Base-by-base conservation (phyloP, 2,329 filamentous ascomycete genomes). In the Exophiala lecanii-corni region DNA sequence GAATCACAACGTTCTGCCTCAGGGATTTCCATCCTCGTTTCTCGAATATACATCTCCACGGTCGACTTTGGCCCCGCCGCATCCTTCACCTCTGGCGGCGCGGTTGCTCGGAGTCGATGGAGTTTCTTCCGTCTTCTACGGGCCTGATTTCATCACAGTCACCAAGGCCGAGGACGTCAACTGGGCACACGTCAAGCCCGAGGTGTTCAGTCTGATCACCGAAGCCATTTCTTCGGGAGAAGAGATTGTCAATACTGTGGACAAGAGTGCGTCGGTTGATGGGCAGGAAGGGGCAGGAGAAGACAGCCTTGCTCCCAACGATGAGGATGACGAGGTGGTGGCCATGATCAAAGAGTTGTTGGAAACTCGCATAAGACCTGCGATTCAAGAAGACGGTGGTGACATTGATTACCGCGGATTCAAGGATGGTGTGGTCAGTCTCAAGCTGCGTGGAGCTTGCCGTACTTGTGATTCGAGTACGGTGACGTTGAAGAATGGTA, bases 321-420 rank as follows among this genome's bases (percentile, higher is more conserved):
- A 95, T 61, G 83, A 94, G 50, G 92, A 98, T 62, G 84, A 82
- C 54, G 92, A 98, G 67, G 87, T 96, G 9, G 84, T 98, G 6
- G 85, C 88, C 46, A 97, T 97, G 92, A 97, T 98, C 69, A 95
- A 97, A 71, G 92, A 98, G 69, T 72, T 98, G 21, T 74, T 98
- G 25, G 92, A 98, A 67, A 98, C 92, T 18, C 77, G 92, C 50
- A 95, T 98, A 59, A 78, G 92, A 32, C 92, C 92, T 1, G 86
- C 91, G 1, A 98, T 98, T 51, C 92, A 97, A 65, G 92, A 97
- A 63, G 92, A 98, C 56, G 92, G 92, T 36, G 92, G 92, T 34
- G 92, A 98, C 63, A 97, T 98, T 59, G 92, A 98, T 64, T 94
- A 91, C 63, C 75, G 86, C 13, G 91, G 91, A 1, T 97, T 97